phyloP scores from a whole-genome alignment of 108 stramenopile species.

The Cyclostephanos tholiformis region DNA sequence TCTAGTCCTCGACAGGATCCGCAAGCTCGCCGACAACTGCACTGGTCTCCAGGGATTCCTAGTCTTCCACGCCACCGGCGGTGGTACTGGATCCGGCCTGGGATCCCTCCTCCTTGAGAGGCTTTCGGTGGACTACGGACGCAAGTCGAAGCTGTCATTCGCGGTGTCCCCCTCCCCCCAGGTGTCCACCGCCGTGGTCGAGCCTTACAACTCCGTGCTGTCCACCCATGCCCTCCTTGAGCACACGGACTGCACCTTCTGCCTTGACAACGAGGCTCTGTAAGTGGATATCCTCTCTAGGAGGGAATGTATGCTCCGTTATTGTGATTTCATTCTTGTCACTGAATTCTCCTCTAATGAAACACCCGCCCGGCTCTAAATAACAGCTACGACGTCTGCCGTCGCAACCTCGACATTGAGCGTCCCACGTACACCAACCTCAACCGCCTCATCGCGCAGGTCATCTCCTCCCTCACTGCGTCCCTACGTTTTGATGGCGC shows the following conservation, averaged over 20 bases:
- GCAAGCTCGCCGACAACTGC: constrained; percentile 98
- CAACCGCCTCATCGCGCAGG: constrained; percentile 94
- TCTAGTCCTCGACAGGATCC: constrained; percentile 96
- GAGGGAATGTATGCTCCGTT: background rate
- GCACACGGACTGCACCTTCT: constrained; percentile 95
- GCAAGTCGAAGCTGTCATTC: constrained; percentile 99
- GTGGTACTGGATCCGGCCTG: constrained; percentile 98
- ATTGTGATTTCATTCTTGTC: constrained; percentile 91
- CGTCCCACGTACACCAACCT: too few species aligned
- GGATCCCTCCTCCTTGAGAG: constrained; percentile 98
- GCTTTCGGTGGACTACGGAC: constrained; percentile 97
- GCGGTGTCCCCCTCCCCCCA: constrained; percentile 94
- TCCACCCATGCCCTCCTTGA: constrained; percentile 95
- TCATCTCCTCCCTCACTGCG: constrained; percentile 91
- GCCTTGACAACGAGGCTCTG: constrained; percentile 94
- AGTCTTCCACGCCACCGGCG: constrained; percentile 98
- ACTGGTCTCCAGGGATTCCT: constrained; percentile 99
- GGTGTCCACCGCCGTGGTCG: constrained; percentile 95
- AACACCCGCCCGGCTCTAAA: constrained; percentile 68
- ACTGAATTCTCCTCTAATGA: constrained; percentile 94
- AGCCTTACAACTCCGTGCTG: constrained; percentile 97
- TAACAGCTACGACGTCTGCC: too few species aligned
- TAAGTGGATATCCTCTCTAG: constrained; percentile 20
- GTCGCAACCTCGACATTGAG: too few species aligned
- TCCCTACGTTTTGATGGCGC: constrained; percentile 96